Evolutionary conservation across 805 yeast species (phyloP), one percentile per base, ranked within the genome.

Genomic region (Saitoella complicata): DNA sequence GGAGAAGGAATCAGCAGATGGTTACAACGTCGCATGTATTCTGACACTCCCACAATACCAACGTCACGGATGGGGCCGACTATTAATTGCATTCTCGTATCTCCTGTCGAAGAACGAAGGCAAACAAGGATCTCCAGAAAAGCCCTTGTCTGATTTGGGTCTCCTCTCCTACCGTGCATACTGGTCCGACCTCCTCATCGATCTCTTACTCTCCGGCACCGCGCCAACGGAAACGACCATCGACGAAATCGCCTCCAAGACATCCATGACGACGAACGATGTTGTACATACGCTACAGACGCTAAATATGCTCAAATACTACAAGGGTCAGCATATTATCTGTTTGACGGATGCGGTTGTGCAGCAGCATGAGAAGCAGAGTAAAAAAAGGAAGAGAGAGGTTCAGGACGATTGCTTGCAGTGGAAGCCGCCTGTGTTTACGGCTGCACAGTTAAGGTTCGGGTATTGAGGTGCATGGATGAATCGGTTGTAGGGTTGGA

Each of bases 261-360:
- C 97, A 0, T 75, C 96, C 9, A 88, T 91, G 95, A 91, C 98
- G 7, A 86, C 97, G 1, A 82, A 94, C 1, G 98, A 91, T 62
- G 84, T 91, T 43, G 65, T 91, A 41, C 96, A 91, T 59, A 91
- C 98, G 0, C 72, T 94, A 45, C 91, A 91, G 54, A 84, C 95
- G 1, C 68, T 86, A 57, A 87, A 83, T 56, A 85, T 91, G 71
- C 68, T 93, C 53, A 73, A 86, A 55, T 91, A 88, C 58, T 86
- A 86, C 62, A 86, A 86, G 60, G 98, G 97, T 11, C 97, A 91
- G 63, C 96, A 91, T 61, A 76, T 80, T 33, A 85, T 91, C 12
- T 79, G 80, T 53, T 61, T 91, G 44, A 88, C 93, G 31, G 93
- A 86, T 52, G 91, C 81, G 41, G 78, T 84, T 5, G 64, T 81